These are phyloP conservation scores for Trichocladium uniseriatum DNA, from an alignment of 495 filamentous ascomycete genomes.

Conservation along the genomic window DNA sequence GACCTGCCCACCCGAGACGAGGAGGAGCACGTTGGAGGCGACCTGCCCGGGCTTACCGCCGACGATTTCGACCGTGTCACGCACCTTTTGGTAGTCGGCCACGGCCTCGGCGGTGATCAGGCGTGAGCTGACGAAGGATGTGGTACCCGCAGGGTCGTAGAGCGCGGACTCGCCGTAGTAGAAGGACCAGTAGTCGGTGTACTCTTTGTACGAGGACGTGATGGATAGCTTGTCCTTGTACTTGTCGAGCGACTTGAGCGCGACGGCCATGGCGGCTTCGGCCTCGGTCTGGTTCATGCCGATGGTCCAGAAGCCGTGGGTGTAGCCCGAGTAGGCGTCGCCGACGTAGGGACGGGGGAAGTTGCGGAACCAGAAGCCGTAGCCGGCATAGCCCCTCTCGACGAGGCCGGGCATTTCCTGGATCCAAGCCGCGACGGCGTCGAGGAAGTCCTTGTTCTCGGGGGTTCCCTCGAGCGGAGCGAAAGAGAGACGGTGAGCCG, in stretches of 20 bases:
- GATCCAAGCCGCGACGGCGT: constrained; percentile 3
- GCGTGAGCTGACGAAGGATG: constrained; percentile 1
- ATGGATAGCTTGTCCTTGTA: constrained; percentile 7
- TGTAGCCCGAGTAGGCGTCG: not conserved
- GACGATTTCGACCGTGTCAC: constrained; percentile 3
- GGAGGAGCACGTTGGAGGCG: constrained; percentile 5
- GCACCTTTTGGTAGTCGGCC: not conserved
- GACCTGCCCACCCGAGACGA: constrained; percentile 8
- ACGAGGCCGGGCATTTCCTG: not conserved
- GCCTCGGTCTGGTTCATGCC: not conserved
- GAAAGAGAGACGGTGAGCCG: constrained; percentile 33
- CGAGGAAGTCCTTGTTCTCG: constrained; percentile 7
- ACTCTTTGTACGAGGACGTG: not conserved
- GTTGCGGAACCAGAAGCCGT: constrained; percentile 7
- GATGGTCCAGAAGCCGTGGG: constrained; percentile 5
- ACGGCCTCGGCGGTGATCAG: constrained; percentile 2
- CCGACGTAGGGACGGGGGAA: not conserved
- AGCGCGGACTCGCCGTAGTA: constrained; percentile 7
- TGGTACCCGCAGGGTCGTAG: constrained; percentile 1
- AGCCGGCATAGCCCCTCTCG: constrained; percentile 1
- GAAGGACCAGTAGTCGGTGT: constrained; percentile 11
- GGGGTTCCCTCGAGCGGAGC: constrained; percentile 9
- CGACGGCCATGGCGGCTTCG: not conserved
- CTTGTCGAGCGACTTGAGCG: not conserved
- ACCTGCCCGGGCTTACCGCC: not conserved